Evolutionary conservation across 805 yeast genomes (phyloP), one percentile per base, ranked within the genome.

Genomic region (Yarrowia osloensis): DNA sequence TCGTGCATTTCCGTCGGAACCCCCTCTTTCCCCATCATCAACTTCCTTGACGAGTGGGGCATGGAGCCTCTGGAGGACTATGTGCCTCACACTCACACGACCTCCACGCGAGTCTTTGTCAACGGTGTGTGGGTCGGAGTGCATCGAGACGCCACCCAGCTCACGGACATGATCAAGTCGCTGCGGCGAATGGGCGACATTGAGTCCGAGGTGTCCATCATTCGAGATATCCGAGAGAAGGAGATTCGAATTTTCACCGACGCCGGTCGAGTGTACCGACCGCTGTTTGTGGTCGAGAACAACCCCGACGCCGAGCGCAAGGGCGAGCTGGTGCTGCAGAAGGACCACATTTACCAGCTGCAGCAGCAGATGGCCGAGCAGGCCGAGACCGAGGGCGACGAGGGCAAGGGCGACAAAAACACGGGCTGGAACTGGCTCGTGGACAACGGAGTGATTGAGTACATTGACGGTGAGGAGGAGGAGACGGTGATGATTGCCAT

Each of bases 111-210:
- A 79, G 93, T 95, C 66, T 95, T 95, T 77, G 96, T 95, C 66
- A 95, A 95, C 76, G 99, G 99, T 84, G 97, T 94, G 67, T 95
- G 99, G 99, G 96, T 93, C 63, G 99, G 99, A 81, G 94, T 96
- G 42, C 98, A 94, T 76, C 87, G 97, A 80, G 97, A 94, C 72
- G 98, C 99, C 40, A 90, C 93, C n/a, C 85, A 86, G 76, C 84
- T 95, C 74, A 94, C 91, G 67, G 93, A 89, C 57, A 93, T 97
- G 22, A 89, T 95, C 86, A 86, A 95, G 76, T 86, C 89, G 67
- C 84, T 95, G 76, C 86, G 99, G 81, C 89, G 99, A 84, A 88
- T 87, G 76, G 98, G 98, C 73, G 97, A 95, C 74, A 91, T 95
- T 68, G 87, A 95, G 37, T 90, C 98, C 15, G 99, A 95, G 80